phyloP scores from a whole-genome alignment of 768 basidiomycete genomes.

The Tubosaeta sp. region DNA sequence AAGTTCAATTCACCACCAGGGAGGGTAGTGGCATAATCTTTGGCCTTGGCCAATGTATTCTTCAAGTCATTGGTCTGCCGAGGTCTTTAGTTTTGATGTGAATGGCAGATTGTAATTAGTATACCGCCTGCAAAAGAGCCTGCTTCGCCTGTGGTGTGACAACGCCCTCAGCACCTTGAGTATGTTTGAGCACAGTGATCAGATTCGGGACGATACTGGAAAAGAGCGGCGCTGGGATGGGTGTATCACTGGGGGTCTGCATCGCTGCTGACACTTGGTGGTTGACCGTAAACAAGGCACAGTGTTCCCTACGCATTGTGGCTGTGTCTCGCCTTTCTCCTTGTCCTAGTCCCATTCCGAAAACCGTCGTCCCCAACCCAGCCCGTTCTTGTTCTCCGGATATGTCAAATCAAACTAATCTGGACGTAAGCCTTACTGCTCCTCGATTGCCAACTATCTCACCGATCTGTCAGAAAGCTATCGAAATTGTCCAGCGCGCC shows the following conservation, averaged over 20 bases:
- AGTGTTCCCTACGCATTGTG: slow-evolving; percentile 1
- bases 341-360: not conserved
- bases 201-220: slow-evolving; percentile 58
- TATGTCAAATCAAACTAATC: slow-evolving; percentile 43
- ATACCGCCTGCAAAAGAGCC: slow-evolving; percentile 60
- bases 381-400: not conserved
- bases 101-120: slow-evolving; percentile 4
- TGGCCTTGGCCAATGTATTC: slow-evolving; percentile 52
- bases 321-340: slow-evolving; percentile 11
- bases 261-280: not conserved
- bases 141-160: slow-evolving; percentile 59
- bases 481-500: slow-evolving; percentile 88
- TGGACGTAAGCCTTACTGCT: slow-evolving; percentile 39
- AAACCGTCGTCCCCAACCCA: not conserved
- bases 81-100: not conserved
- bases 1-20: slow-evolving; percentile 71
- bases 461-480: slow-evolving; percentile 55
- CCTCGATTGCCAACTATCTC: slow-evolving; percentile 4
- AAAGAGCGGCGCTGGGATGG: slow-evolving; percentile 46
- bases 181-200: slow-evolving; percentile 54
- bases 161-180: slow-evolving; percentile 52
- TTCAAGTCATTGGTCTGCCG: slow-evolving; percentile 72
- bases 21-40: slow-evolving; percentile 50
- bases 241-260: slow-evolving; percentile 4
- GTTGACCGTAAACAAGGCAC: not conserved